Evolutionary conservation across 1,284 basidiomycete genomes (phyloP).

Genomic region (Xerocomus nothofagi): DNA sequence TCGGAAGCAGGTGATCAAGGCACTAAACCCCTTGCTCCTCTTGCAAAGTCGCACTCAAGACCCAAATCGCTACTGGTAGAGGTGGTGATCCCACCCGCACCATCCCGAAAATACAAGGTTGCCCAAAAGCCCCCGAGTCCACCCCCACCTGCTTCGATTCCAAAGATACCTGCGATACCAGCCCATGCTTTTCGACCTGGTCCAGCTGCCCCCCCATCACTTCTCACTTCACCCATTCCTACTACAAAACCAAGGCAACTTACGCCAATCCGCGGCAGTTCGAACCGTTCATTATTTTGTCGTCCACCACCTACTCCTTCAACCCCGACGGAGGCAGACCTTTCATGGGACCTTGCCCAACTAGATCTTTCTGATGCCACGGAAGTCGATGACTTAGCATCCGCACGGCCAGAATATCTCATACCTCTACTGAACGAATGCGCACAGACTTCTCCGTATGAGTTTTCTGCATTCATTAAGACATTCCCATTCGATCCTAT

Average conservation of each 20-base stretch:
- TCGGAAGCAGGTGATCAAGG: constrained; percentile 35
- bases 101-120: constrained; percentile 14
- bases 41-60: constrained; percentile 16
- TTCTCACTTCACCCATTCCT: constrained; percentile 28
- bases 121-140: constrained; percentile 4
- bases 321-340: constrained; percentile 48
- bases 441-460: constrained; percentile 60
- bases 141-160: neutral
- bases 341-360: constrained; percentile 56
- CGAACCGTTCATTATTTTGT: constrained; percentile 41
- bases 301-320: constrained; percentile 47
- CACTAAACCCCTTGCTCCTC: constrained; percentile 9
- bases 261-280: constrained; percentile 61
- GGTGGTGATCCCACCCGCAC: constrained; percentile 40
- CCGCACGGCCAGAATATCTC: constrained; percentile 48
- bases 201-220: neutral
- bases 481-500: constrained; percentile 72
- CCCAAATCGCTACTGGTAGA: constrained; percentile 31
- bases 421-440: constrained; percentile 66
- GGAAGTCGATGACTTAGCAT: constrained; percentile 14
- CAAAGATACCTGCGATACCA: constrained; percentile 3
- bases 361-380: constrained; percentile 40
- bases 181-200: constrained; percentile 6
- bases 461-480: constrained; percentile 78
- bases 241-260: constrained; percentile 50